Conservation (phyloP, 2,329 filamentous ascomycete genomes). For the Cladosporium colombiae region DNA sequence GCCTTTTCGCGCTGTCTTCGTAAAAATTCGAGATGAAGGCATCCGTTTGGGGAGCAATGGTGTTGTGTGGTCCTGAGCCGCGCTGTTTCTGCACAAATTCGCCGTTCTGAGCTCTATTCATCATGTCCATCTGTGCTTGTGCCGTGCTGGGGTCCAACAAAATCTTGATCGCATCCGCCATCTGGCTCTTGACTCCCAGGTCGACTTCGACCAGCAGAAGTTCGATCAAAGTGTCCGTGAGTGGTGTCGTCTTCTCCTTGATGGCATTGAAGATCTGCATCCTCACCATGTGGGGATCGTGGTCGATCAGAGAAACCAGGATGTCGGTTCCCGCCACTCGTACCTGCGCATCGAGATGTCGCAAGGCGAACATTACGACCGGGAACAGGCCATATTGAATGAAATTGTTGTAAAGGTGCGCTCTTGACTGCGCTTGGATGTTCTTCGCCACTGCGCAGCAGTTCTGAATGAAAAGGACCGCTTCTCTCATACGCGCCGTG, state of each 20-base stretch:
- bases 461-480: constrained; percentile 93
- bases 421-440: constrained; percentile 78
- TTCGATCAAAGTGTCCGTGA: constrained; percentile 92
- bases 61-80: constrained; percentile 25
- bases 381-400: constrained; percentile 81
- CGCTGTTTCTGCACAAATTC: constrained; percentile 68
- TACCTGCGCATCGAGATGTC: constrained; percentile 79
- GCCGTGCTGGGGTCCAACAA: constrained; percentile 74
- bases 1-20: constrained; percentile 76
- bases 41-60: constrained; percentile 69
- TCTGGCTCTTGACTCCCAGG: constrained; percentile 90
- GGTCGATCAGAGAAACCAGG: constrained; percentile 89
- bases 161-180: constrained; percentile 93
- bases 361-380: constrained; percentile 89
- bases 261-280: constrained; percentile 91
- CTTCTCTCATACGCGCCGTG: constrained; percentile 78
- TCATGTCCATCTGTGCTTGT: constrained; percentile 60
- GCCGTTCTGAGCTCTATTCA: constrained; percentile 56
- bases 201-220: constrained; percentile 88
- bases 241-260: constrained; percentile 77
- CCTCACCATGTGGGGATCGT: constrained; percentile 92
- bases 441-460: constrained; percentile 94
- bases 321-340: constrained; percentile 93
- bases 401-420: constrained; percentile 85
- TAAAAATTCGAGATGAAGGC: constrained; percentile 87